These are phyloP conservation scores for Parmales sp. DNA, from an alignment of 108 stramenopile species.

Conservation along the genomic window DNA sequence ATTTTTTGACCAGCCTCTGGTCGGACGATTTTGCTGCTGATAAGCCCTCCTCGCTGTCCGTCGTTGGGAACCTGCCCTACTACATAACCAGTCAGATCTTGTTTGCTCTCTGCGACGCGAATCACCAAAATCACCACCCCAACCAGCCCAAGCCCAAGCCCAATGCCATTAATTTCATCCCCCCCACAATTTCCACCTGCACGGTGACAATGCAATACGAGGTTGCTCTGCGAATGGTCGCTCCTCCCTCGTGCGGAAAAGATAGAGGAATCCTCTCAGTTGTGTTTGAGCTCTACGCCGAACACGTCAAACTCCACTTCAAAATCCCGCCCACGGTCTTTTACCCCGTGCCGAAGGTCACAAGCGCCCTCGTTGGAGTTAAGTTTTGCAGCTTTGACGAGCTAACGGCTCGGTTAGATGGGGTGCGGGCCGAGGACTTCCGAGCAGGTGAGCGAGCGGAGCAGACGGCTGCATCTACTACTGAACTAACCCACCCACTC, in stretches of 20 bases:
- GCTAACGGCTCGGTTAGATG: constrained; percentile 16
- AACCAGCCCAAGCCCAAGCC: too few relatives aligned
- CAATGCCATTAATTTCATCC: too few relatives aligned
- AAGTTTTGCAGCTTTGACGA: constrained; percentile 48
- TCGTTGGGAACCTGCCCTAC: constrained; percentile 93
- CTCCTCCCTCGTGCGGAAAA: constrained; percentile 43
- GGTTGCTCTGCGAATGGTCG: constrained; percentile 80
- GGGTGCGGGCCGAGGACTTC: constrained; percentile 22
- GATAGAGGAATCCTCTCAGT: constrained; percentile 91
- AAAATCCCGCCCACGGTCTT: constrained; percentile 96
- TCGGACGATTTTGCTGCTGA: too few relatives aligned
- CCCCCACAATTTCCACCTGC: constrained; percentile 69
- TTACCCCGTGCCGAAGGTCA: constrained; percentile 92
- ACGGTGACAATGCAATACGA: constrained; percentile 97
- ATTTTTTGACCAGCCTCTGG: constrained; percentile 32
- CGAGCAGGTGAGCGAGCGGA: not conserved
- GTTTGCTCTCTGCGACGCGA: constrained; percentile 90
- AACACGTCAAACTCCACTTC: constrained; percentile 61
- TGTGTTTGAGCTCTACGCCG: constrained; percentile 85
- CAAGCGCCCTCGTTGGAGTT: constrained; percentile 79
- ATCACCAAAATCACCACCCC: too few relatives aligned
- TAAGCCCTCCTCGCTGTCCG: constrained; percentile 51
- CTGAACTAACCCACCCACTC: not conserved
- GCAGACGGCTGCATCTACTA: not conserved
- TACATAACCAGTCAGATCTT: constrained; percentile 93